Evolutionary conservation across 2,329 filamentous ascomycete species (phyloP), one percentile per base, ranked within the genome.

Genomic region (Trichoderma atroviride): DNA sequence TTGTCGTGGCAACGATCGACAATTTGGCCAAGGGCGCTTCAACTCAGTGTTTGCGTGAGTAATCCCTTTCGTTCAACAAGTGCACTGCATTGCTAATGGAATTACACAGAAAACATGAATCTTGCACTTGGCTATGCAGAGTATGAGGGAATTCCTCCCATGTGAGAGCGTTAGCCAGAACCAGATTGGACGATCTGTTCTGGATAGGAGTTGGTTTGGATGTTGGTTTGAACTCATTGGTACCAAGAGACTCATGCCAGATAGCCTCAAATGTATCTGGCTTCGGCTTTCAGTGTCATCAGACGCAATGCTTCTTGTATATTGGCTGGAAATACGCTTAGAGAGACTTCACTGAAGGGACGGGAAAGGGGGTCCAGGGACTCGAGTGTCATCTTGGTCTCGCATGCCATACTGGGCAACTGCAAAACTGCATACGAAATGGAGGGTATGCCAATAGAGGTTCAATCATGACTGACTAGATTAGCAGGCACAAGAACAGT

Each of bases 11-110:
- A 24, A 97, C 92, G 2, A 97, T 97, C 75, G 94, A 97, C 81
- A 97, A 97, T 81, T 83, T 97, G 73, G 86, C 95, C 75, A 97
- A 97, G 88, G 94, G 94, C 70, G 94, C 94, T 65, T 92, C 92
- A 5, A 97, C 94, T 13, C 94, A 97, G 80, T 97, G 94, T 83
- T 82, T 97, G 79, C 94, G 91, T 93, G 86, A 86, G 91, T 90
- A 35, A 5, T 5, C 13, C 13, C 33, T 5, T 35, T 35, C 4
- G 13, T 62, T 68, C 61, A 29, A 24, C 29, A 40, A 19, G 13
- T 4, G 19, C 40, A n/a, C 7, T 19, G 16, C 40, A 3, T 65
- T 47, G 27, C 50, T 65, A 40, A 53, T 27, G 24, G 57, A 24
- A 60, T 1, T 27, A 9, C 11, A 52, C 13, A 52, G 90, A 96